Conservation (phyloP, 2,329 filamentous ascomycete species). For the Simplicillium sp. region DNA sequence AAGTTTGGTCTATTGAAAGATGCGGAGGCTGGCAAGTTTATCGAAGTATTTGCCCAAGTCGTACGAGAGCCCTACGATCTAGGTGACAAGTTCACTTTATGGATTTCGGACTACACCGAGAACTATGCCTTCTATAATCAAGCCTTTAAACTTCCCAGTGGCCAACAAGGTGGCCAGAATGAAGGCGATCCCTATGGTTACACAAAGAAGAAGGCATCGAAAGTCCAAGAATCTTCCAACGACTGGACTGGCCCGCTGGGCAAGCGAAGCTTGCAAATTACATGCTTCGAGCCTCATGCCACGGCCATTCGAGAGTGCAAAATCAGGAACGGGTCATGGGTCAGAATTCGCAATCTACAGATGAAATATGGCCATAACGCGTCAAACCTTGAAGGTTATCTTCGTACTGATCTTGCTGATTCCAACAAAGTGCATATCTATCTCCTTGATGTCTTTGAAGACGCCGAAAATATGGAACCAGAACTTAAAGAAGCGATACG, state of each 20-base stretch:
- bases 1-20: slow-evolving; percentile 61
- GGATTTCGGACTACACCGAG: slow-evolving; percentile 75
- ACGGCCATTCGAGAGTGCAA: slow-evolving; percentile 38
- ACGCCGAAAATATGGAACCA: slow-evolving; percentile 32
- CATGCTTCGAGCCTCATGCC: slow-evolving; percentile 61
- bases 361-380: slow-evolving; percentile 47
- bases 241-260: slow-evolving; percentile 71
- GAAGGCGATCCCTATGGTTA: slow-evolving; percentile 52
- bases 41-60: slow-evolving; percentile 64
- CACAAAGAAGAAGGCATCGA: slow-evolving; percentile 14
- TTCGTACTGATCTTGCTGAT: slow-evolving; percentile 49
- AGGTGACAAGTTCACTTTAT: slow-evolving; percentile 47
- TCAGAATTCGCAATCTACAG: slow-evolving; percentile 63
- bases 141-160: slow-evolving; percentile 17
- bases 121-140: slow-evolving; percentile 55
- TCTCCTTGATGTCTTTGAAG: slow-evolving; percentile 30
- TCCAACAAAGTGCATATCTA: slow-evolving; percentile 47
- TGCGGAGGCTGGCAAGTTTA: slow-evolving; percentile 45
- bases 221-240: slow-evolving; percentile 7
- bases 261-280: slow-evolving; percentile 60
- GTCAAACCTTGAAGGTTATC: slow-evolving; percentile 57
- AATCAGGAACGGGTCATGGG: slow-evolving; percentile 50
- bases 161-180: slow-evolving; percentile 18
- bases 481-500: slow-evolving; percentile 47
- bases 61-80: slow-evolving; percentile 39